phyloP scores from a whole-genome alignment of 805 yeast genomes.

The Lipomyces starkeyi region DNA sequence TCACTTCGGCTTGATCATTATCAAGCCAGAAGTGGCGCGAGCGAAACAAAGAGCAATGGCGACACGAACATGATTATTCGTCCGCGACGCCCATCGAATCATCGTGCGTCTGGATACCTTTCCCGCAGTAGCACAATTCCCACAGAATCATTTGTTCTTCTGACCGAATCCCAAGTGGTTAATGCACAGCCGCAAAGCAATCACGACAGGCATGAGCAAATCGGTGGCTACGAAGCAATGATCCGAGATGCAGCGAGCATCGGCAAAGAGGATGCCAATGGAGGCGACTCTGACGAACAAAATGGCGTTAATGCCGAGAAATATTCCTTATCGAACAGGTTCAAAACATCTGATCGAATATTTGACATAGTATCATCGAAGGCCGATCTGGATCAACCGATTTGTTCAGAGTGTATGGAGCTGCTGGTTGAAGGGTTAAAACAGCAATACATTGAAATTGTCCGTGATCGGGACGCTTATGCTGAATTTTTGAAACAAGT shows the following conservation, averaged over 20 bases:
- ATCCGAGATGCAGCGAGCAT: conserved; percentile 2
- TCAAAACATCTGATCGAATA: conserved; percentile 22
- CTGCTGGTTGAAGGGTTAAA: conserved; percentile 68
- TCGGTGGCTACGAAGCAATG: conserved; percentile 27
- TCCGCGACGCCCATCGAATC: conserved; percentile 5
- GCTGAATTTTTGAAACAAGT: conserved; percentile 73
- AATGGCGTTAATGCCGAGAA: conserved; percentile 14
- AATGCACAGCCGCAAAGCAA: background rate
- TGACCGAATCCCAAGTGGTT: conserved; percentile 7
- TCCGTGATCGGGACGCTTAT: conserved; percentile 80
- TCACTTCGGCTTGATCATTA: conserved; percentile 13
- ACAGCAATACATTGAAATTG: conserved; percentile 70
- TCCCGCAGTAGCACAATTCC: conserved; percentile 5
- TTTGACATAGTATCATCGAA: conserved; percentile 67
- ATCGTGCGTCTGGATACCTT: background rate
- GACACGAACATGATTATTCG: background rate
- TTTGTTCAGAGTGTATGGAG: conserved; percentile 85
- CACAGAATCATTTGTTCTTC: conserved; percentile 8
- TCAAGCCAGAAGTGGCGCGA: background rate
- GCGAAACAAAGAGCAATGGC: background rate
- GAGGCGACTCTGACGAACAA: conserved; percentile 4
- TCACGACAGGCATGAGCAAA: background rate
- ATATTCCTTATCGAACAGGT: conserved; percentile 22
- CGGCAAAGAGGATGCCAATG: background rate
- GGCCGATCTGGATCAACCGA: conserved; percentile 81